These are phyloP conservation scores for Rhodotorula mucilaginosa DNA, from an alignment of 1,284 basidiomycete genomes.

Conservation along the genomic window DNA sequence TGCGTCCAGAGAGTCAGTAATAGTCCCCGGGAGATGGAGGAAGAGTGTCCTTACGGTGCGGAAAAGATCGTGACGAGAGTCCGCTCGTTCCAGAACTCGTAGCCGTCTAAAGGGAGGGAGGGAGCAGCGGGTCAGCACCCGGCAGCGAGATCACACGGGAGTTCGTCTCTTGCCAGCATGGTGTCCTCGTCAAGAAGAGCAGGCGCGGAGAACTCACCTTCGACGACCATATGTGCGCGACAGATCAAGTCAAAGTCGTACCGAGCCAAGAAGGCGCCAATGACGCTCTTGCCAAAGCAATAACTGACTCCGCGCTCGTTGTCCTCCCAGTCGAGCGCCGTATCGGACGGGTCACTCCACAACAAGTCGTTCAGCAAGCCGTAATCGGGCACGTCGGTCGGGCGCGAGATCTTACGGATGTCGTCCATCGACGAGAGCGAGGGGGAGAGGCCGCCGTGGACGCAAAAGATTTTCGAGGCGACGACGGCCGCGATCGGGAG, in stretches of 20 bases:
- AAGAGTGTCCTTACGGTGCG: constrained; percentile 59
- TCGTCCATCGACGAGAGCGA: constrained; percentile 98
- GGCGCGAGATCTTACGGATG: constrained; percentile 95
- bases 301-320: constrained; percentile 99
- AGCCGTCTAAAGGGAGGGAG: constrained; percentile 56
- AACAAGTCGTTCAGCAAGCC: constrained; percentile 95
- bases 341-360: constrained; percentile 98
- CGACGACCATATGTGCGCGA: constrained; percentile 99
- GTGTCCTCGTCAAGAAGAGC: background rate
- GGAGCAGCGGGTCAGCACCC: background rate
- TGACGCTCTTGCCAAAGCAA: constrained; percentile 97
- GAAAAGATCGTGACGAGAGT: constrained; percentile 98
- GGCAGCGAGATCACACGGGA: background rate
- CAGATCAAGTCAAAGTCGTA: constrained; percentile 98
- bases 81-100: constrained; percentile 99
- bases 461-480: constrained; percentile 99
- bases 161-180: too few relatives aligned
- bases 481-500: constrained; percentile 98
- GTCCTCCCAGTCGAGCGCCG: constrained; percentile 98
- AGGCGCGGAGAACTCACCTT: constrained; percentile 51
- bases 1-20: background rate
- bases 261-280: constrained; percentile 73
- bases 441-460: constrained; percentile 97
- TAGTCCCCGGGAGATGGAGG: background rate
- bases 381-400: constrained; percentile 99